Conservation (phyloP, 2,329 filamentous ascomycete species). For the Celoporthe dispersa region DNA sequence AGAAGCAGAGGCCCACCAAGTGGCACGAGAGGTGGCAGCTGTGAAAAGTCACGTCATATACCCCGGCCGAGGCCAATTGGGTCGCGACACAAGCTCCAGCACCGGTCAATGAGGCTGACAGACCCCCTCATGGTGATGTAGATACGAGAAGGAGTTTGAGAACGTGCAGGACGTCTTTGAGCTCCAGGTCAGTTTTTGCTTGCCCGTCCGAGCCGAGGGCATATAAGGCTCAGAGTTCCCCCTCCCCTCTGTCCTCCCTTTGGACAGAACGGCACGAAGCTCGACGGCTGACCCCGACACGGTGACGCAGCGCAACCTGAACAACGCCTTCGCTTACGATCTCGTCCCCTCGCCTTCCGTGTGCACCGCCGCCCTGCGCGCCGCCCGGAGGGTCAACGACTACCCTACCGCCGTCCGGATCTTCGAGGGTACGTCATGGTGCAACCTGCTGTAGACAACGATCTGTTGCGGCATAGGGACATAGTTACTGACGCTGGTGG, state of each 20-base stretch:
- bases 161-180: conserved; percentile 98
- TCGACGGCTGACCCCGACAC: conserved; percentile 27
- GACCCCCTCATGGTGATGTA: conserved; percentile 48
- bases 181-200: conserved; percentile 78
- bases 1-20: not conserved
- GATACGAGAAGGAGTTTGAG: conserved; percentile 99
- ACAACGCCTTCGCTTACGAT: conserved; percentile 99
- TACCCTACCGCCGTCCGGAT: conserved; percentile 97
- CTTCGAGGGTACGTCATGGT: conserved; percentile 78
- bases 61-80: conserved; percentile 26
- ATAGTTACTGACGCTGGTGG: not conserved
- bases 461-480: not conserved
- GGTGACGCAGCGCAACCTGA: conserved; percentile 72
- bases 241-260: not conserved
- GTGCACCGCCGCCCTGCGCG: conserved; percentile 87
- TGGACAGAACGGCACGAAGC: conserved; percentile 11
- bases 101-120: conserved; percentile 45
- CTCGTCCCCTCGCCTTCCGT: conserved; percentile 94
- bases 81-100: conserved; percentile 19
- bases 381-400: conserved; percentile 95
- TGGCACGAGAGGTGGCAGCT: not conserved
- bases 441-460: not conserved
- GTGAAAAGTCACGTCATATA: conserved; percentile 23
- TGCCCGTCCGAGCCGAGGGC: conserved; percentile 10
- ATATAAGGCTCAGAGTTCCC: not conserved